These are phyloP conservation scores for Saccharum hybrid DNA, from an alignment of 202 grass and related monocot genomes.

Conservation along the genomic window DNA sequence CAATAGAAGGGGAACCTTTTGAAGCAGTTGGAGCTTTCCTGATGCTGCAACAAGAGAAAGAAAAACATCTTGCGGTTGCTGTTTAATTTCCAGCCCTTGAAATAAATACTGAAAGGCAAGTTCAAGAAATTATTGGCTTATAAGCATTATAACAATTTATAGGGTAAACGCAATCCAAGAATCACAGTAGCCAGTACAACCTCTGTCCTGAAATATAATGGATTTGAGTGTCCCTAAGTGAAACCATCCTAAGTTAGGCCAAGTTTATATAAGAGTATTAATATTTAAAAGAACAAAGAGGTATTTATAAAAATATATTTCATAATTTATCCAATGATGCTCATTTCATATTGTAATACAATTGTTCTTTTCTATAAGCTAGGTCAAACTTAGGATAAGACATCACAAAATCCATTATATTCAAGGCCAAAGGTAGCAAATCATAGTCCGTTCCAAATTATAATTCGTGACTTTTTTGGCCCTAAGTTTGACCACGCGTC, in stretches of 20 bases:
- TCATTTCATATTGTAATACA: no score
- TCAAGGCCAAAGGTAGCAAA: no score
- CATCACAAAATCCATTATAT: no score
- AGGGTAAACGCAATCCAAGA: neutral
- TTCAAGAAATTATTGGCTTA: neutral
- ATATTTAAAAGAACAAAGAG: no score
- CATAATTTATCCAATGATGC: no score
- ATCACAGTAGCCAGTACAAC: no score
- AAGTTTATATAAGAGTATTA: neutral
- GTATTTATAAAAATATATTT: no score
- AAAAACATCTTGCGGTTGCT: conserved; percentile 48
- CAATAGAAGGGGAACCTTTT: conserved; percentile 50
- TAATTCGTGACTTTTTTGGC: no score
- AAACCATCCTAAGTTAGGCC: neutral
- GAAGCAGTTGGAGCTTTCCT: conserved; percentile 69
- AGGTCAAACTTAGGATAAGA: no score
- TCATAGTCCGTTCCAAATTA: no score
- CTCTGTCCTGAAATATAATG: neutral
- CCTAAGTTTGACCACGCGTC: no score
- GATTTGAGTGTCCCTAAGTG: neutral
- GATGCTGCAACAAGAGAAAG: conserved; percentile 60
- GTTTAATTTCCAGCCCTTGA: conserved; percentile 46
- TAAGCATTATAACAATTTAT: neutral
- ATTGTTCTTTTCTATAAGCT: no score
- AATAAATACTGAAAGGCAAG: conserved; percentile 59